Evolutionary conservation across 2,329 filamentous ascomycete species (phyloP).

Genomic region (Monosporascus sp.): DNA sequence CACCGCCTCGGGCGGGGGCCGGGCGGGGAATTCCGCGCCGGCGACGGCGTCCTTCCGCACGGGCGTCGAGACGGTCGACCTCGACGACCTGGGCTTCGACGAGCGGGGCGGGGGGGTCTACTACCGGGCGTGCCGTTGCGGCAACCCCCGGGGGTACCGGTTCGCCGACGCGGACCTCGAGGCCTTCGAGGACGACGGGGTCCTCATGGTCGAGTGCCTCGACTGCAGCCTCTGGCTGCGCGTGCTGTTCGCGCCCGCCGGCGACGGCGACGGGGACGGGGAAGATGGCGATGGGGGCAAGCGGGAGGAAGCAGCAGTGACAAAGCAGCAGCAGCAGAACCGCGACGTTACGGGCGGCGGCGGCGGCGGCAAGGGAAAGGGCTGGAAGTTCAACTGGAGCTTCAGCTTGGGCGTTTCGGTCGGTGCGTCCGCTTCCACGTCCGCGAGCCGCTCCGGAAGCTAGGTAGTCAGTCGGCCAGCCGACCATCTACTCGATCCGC

Average conservation of each 20-base stretch:
- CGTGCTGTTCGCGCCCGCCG: conserved; percentile 57
- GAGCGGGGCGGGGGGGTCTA: conserved; percentile 39
- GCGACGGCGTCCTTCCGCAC: conserved; percentile 31
- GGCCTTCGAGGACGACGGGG: conserved; percentile 51
- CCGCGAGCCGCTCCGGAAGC: conserved; percentile 3
- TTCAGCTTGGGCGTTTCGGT: conserved; percentile 24
- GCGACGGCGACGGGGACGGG: conserved; percentile 24
- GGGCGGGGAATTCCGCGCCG: background rate
- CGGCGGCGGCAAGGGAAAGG: conserved; percentile 10
- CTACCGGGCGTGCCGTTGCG: conserved; percentile 58
- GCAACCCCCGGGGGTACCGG: conserved; percentile 55
- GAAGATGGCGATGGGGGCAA: background rate
- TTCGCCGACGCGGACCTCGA: conserved; percentile 56
- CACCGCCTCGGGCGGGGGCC: too few relatives aligned
- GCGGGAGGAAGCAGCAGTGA: conserved; percentile 3
- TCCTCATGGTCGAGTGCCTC: conserved; percentile 58
- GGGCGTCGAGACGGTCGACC: conserved; percentile 58
- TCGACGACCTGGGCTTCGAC: conserved; percentile 58
- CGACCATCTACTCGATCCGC: background rate
- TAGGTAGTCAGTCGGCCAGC: background rate
- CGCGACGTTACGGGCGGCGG: conserved; percentile 6
- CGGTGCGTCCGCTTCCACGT: conserved; percentile 14
- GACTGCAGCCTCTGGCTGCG: conserved; percentile 64
- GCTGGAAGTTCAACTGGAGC: conserved; percentile 22
- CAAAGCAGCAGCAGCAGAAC: background rate